Base-by-base conservation (phyloP, 768 basidiomycete genomes). In the Amanita brunnescens region DNA sequence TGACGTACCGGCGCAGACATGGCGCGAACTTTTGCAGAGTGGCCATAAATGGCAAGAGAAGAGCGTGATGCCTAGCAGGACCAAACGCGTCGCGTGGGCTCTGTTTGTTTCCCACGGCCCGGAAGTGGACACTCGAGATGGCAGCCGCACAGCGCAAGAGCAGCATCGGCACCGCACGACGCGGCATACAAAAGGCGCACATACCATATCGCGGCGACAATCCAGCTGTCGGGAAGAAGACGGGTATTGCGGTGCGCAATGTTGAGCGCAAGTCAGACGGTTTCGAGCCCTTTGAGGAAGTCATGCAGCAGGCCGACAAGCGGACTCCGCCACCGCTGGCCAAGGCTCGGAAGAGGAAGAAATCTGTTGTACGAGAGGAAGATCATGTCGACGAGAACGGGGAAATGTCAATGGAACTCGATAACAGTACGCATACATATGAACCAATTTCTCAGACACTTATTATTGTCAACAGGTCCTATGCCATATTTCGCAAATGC, bases 161-260 rank as follows among this genome's bases (percentile, higher is more conserved):
- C 62, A 76, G 72, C 54, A 42, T 74, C 13, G 71, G 73, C 26
- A 63, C 59, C 21, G 62, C 67, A 13, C 75, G 84, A 35, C 75
- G 83, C 20, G 79, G 78, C 1, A 74, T 74, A 1, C 80, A 78
- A 58, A 80, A 82, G 58, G 73, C 78, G 4, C 85, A 90, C 57
- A 76, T 87, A 12, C 88, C 88, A 1, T 91, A 85, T 60, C 79
- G 84, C 44, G 87, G 85, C 2, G 85, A 88, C 56, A 84, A 89
- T 58, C 78, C 80, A 9, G 78, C 78, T 45, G 85, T 83, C 50
- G 88, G 88, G 14, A 89, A 87, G 75, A 86, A 81, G 62, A 91
- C 88, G 0, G 88, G 88, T 4, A 74, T 88, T 49, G 72, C 78
- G 0, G 81, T 90, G 12, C 75, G 68, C 34, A 77, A 78, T 59